Conservation (phyloP, 164 flowering plant species). For the Kingdonia uniflora region DNA sequence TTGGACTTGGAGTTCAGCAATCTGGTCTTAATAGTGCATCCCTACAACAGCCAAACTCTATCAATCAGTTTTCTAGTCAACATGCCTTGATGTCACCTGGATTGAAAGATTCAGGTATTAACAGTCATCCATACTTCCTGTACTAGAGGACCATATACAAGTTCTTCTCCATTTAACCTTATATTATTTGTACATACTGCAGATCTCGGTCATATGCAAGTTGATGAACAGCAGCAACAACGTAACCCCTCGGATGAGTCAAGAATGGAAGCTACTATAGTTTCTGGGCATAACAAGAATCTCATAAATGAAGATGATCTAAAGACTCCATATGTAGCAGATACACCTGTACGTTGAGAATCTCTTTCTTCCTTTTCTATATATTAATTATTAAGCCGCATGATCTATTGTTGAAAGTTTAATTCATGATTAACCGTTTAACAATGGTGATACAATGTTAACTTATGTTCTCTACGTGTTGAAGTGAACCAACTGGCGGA, state of each 20-base stretch:
- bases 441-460: too few species aligned
- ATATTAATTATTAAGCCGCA: too few species aligned
- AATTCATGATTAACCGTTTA: too few species aligned
- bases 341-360: slow-evolving; percentile 40
- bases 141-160: too few species aligned
- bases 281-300: slow-evolving; percentile 40
- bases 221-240: slow-evolving; percentile 62
- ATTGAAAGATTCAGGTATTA: slow-evolving; percentile 56
- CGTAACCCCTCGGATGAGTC: slow-evolving; percentile 51
- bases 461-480: too few species aligned
- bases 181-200: slow-evolving; percentile 15
- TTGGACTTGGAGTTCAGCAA: slow-evolving; percentile 59
- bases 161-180: too few species aligned
- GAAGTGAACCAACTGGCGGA: too few species aligned
- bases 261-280: slow-evolving; percentile 32
- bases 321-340: slow-evolving; percentile 41
- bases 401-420: too few species aligned
- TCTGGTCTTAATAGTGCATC: slow-evolving; percentile 39
- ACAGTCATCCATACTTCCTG: too few species aligned
- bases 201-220: slow-evolving; percentile 38
- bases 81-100: slow-evolving; percentile 31
- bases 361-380: slow-evolving; percentile 2
- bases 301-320: slow-evolving; percentile 61
- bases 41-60: slow-evolving; percentile 42
- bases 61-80: slow-evolving; percentile 48